phyloP scores from a whole-genome alignment of 345 rosid species.

The Cardamine chenopodiifolia region DNA sequence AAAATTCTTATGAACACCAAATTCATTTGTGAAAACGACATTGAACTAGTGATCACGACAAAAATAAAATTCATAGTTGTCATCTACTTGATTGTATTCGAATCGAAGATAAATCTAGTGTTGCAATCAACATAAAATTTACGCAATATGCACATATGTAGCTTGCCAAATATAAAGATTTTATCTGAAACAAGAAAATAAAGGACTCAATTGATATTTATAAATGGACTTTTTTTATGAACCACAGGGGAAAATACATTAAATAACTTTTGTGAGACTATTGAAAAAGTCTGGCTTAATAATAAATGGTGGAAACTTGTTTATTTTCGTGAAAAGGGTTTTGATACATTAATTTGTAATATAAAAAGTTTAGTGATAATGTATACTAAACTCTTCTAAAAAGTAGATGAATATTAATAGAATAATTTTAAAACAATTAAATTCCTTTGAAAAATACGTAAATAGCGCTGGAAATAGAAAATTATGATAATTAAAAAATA shows the following conservation, averaged over 20 bases:
- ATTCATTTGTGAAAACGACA: constrained; percentile 21
- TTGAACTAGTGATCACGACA: constrained; percentile 8
- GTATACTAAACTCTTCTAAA: background rate
- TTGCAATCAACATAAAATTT: constrained; percentile 18
- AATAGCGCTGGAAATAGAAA: background rate
- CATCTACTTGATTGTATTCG: background rate
- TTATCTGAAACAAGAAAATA: background rate
- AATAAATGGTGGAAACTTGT: constrained; percentile 10
- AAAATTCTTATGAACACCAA: background rate
- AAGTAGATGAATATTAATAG: background rate
- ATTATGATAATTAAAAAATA: background rate
- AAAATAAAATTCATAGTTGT: constrained; percentile 7
- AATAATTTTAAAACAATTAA: background rate
- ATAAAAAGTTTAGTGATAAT: background rate
- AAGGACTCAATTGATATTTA: background rate
- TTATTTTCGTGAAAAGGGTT: constrained; percentile 8
- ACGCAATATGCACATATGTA: background rate
- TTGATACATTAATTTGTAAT: background rate
- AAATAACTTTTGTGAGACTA: background rate
- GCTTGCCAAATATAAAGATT: background rate
- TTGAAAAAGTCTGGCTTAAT: background rate
- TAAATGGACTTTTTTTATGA: background rate
- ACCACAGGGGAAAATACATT: background rate
- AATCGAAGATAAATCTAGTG: background rate
- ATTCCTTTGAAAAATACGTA: background rate